Conservation (phyloP, 148 eudicot species). For the Polygonum maritimum region DNA sequence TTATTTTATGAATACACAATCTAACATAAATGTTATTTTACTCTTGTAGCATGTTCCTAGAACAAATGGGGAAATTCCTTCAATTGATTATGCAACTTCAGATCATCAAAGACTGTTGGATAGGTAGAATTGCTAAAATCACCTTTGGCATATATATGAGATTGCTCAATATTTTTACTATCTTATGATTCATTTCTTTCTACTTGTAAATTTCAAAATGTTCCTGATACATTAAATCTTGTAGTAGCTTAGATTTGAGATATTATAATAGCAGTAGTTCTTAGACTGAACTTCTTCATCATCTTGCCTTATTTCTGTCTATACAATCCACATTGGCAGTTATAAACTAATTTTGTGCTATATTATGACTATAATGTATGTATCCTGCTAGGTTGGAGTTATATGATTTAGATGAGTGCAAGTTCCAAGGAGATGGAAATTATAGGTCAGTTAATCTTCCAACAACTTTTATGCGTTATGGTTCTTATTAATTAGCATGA, state of each 20-base stretch:
- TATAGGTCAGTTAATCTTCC: slow-evolving; percentile 50
- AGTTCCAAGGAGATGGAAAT: slow-evolving; percentile 91
- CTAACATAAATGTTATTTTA: not conserved
- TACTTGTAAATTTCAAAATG: not conserved
- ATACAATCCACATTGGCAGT: not conserved
- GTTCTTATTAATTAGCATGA: not conserved
- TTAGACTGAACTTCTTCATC: not conserved
- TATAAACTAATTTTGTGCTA: not conserved
- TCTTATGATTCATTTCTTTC: not conserved
- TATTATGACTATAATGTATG: not conserved
- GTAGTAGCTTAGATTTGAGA: not conserved
- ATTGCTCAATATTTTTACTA: not conserved
- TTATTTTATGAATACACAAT: not conserved
- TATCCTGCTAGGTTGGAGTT: slow-evolving; percentile 52
- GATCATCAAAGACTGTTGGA: slow-evolving; percentile 85
- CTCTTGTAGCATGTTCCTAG: slow-evolving; percentile 72
- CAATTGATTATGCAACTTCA: slow-evolving; percentile 78
- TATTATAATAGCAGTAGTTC: not conserved
- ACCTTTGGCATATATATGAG: not conserved
- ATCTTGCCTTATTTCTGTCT: not conserved
- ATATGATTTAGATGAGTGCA: slow-evolving; percentile 78
- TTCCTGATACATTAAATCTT: not conserved
- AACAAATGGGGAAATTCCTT: slow-evolving; percentile 91
- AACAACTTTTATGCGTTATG: not conserved
- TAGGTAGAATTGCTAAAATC: slow-evolving; percentile 35